Base-by-base conservation (phyloP, 2,329 filamentous ascomycete genomes). In the Arachnomyces sp. region DNA sequence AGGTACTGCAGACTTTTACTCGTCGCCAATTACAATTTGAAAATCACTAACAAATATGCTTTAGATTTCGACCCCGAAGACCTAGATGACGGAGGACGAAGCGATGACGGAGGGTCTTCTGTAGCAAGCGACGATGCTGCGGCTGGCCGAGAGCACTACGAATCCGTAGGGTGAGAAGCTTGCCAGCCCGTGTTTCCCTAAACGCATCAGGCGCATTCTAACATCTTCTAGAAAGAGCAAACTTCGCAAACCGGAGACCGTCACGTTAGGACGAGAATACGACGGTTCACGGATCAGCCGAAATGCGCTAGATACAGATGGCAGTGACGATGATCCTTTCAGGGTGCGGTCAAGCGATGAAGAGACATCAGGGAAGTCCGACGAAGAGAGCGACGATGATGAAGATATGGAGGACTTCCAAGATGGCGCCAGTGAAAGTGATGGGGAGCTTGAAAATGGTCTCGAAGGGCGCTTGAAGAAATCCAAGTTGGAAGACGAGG, bases 121-220 rank as follows among this genome's bases (percentile, higher is more conserved):
- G 77, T 72, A 33, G 45, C 47, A 4, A 64, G 62, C 15, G 65
- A 65, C 42, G 61, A 52, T 31, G 68, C 59, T 8, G 65, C 75
- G 44, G 72, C 73, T 8, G 87, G 84, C 14, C 84, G 89, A 25
- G 90, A 95, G 54, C 90, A 96, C 60, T 96, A 96, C 58, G 75
- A 84, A 32, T 65, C 74, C 38, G 86, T 95, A 25, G 84, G 82
- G 73, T 83, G 67, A 41, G 70, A 25, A 25, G n/a, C n/a, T n/a
- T n/a, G n/a, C n/a, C n/a, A n/a, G n/a, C n/a, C n/a, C n/a, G n/a
- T n/a, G n/a, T n/a, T n/a, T n/a, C n/a, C n/a, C n/a, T n/a, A n/a
- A n/a, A n/a, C n/a, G n/a, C n/a, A n/a, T n/a, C n/a, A n/a, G n/a
- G n/a, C 38, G 31, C 15, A 15, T 9, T 25, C 5, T 5, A 5